Percentiles rank a stretch among this genome's conserved stretches.
These are phyloP conservation scores for Santalum album DNA, from an alignment of 164 flowering plant genomes.

Conservation along the genomic window DNA sequence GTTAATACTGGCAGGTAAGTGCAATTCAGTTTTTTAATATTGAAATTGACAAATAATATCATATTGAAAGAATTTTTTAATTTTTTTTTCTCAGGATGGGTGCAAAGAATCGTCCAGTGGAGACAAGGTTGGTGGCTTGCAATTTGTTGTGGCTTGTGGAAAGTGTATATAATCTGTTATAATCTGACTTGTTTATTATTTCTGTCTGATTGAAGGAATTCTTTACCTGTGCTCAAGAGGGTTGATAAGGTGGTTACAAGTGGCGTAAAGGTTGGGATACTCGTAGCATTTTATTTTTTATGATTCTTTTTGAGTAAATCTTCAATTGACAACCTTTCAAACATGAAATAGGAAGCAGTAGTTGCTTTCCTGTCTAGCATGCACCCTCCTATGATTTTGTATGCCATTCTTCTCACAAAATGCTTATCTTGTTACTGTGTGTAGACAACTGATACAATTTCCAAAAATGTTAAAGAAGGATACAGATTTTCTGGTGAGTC, in stretches of 20 bases:
- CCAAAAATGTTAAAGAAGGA: slow-evolving; percentile 13
- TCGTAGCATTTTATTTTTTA: too few species aligned
- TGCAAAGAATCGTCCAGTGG: slow-evolving; percentile 15
- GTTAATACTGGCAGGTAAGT: slow-evolving; percentile 20
- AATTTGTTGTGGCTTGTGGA: background rate
- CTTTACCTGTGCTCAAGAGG: slow-evolving; percentile 28
- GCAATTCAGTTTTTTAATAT: background rate
- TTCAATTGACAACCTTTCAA: too few species aligned
- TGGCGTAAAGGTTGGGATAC: slow-evolving; percentile 16
- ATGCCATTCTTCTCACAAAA: background rate
- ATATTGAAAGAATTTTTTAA: background rate
- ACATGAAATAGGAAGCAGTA: too few species aligned
- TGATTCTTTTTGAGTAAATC: too few species aligned
- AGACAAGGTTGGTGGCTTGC: slow-evolving; percentile 23
- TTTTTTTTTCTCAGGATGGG: slow-evolving; percentile 15
- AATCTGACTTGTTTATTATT: slow-evolving; percentile 1
- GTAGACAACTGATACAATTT: slow-evolving; percentile 22
- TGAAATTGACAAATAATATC: background rate
- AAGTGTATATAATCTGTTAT: background rate
- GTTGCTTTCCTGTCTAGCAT: too few species aligned
- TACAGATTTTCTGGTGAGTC: slow-evolving; percentile 24
- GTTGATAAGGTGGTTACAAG: slow-evolving; percentile 13
- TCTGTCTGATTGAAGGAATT: slow-evolving; percentile 25
- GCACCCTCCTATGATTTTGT: too few species aligned
- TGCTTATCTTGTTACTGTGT: slow-evolving; percentile 1